Conservation (phyloP, 202 grass and related monocot genomes). For the Hordeum pubiflorum region DNA sequence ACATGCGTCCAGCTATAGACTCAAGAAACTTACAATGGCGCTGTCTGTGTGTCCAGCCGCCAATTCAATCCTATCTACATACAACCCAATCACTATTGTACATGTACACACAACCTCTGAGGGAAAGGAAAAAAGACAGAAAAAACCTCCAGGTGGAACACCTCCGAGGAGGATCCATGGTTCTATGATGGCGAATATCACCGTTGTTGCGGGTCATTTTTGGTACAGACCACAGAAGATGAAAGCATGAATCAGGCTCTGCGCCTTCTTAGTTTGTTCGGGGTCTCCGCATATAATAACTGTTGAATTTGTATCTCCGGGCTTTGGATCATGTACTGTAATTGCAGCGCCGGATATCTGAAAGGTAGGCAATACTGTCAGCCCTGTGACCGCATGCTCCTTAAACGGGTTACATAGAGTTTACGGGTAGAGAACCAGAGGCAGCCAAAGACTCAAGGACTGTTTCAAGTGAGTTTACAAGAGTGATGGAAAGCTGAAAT, state of each 20-base stretch:
- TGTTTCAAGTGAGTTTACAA: neutral
- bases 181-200: neutral
- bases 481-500: neutral
- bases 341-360: constrained; percentile 60
- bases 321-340: constrained; percentile 41
- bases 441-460: neutral
- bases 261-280: constrained; percentile 50
- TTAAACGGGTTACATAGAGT: neutral
- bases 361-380: constrained; percentile 7
- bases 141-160: neutral
- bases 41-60: neutral
- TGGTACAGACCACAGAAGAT: constrained; percentile 56
- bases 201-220: neutral
- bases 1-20: neutral
- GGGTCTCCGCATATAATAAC: constrained; percentile 38
- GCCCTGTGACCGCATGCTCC: neutral
- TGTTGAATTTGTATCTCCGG: constrained; percentile 29
- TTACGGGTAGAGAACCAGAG: neutral
- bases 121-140: neutral
- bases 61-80: constrained; percentile 14
- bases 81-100: constrained; percentile 20
- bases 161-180: neutral
- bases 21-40: neutral
- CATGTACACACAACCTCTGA: constrained; percentile 15
- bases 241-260: constrained; percentile 55